Evolutionary conservation across 352 stramenopile species (phyloP), one percentile per base, ranked within the genome.

Genomic region (Phytopythium boreale): DNA sequence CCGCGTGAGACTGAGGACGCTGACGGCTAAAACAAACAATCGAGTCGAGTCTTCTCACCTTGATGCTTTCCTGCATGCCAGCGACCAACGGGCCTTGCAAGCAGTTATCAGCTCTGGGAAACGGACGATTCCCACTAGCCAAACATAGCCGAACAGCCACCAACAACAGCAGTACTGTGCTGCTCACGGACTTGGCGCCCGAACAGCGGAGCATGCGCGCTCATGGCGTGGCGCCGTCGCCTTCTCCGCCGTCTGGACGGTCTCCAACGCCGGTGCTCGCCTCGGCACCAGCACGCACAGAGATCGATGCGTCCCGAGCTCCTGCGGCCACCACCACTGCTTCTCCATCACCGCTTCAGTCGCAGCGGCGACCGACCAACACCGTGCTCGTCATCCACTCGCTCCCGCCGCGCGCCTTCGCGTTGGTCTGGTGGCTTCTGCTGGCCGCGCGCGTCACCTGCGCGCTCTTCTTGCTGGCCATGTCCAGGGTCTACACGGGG

Each of bases 401-500:
- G 29, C 66, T 71, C 6, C 15, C 66, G 3, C 64, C 39, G 2
- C 26, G 34, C 8, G 26, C 22, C 24, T 71, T 68, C 39, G 12
- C 56, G 43, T 41, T 53, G 22, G 62, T 64, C 24, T 65, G 61
- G 61, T 5, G n/a, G 1, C 4, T 44, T 6, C 37, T 65, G 26
- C 56, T 71, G 24, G 11, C 31, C 5, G 53, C 53, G n/a, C 53
- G 34, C 11, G 37, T 57, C 5, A 29, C 51, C 39, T 58, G 51
- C 4, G 39, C 60, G 20, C 67, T 63, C 39, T 53, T 31, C 27
- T 20, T 55, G 22, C 63, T 62, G 20, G 20, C 63, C 24, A 27
- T 66, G 22, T 56, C 49, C 2, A 34, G 63, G 12, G n/a, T 68
- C 27, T 68, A 68, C 56, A 20, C 44, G 7, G 61, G 29, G 26